Base-by-base conservation (phyloP, 2,329 filamentous ascomycete species). In the Rhinocladiella similis region DNA sequence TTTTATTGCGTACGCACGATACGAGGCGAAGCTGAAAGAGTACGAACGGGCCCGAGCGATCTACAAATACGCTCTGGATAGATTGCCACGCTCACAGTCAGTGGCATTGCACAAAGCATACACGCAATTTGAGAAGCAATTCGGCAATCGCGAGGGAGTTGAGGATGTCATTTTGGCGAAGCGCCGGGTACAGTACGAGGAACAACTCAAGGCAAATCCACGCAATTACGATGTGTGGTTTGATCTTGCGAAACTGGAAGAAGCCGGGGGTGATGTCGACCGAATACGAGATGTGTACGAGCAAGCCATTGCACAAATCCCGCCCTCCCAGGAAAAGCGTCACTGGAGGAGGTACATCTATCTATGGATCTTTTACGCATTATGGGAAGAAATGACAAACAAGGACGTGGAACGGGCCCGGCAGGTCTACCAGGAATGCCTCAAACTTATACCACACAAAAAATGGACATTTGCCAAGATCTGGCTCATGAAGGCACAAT, bases 171-270 rank as follows among this genome's bases (percentile, higher is more conserved):
- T 99, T 27, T 72, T 97, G n/a, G 91, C 91, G 14, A 99, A 99
- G 72, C 83, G 94, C 64, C 82, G 94, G 66, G 88, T 96, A 16
- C 86, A 94, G 61, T 99, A 99, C 73, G 94, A 99, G 73, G 91
- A 96, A 65, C 88, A 94, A 68, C 84, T 97, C 63, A 93, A 91
- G 68, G 89, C 95, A 69, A 97, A 96, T 67, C 85, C 92, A 1
- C 94, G 95, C 68, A 97, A 97, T 73, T 99, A 99, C 77, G 94
- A 99, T 69, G 83, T 87, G 12, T 99, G 94, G 94, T 93, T 99
- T 65, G 94, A 97, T 73, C 96, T 93, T 72, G 91, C 92, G 22
- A 83, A 90, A 6, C 77, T 99, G 5, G 94, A 99, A 72, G 94
- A 99, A 73, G 84, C 85, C 0, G 87, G 90, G 1, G 89, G 90